phyloP scores from a whole-genome alignment of 192 early-diverging fungal species.

The Neocallimastix lanati region DNA sequence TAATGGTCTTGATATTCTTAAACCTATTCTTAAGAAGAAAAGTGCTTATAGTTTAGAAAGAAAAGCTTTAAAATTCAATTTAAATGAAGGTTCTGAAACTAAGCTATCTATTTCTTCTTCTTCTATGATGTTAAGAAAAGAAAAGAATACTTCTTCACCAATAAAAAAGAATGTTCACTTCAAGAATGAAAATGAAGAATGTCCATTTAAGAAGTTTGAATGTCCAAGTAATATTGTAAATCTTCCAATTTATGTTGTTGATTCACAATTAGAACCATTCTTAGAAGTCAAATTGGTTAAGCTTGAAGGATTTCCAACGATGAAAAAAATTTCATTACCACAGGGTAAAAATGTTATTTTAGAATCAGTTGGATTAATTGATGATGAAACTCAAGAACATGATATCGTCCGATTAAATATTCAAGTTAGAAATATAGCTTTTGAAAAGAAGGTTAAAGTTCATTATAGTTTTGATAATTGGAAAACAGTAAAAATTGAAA shows the following conservation, averaged over 20 bases:
- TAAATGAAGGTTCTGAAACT: no score
- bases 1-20: not conserved
- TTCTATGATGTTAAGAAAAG: no score
- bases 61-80: no score
- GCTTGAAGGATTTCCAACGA: not conserved
- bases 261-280: not conserved
- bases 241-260: not conserved
- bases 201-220: not conserved
- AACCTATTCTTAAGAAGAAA: not conserved
- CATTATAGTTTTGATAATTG: not conserved
- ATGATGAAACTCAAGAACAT: not conserved
- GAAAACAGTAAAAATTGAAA: not conserved
- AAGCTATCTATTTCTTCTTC: no score
- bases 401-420: not conserved
- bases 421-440: not conserved
- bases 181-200: not conserved
- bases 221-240: not conserved
- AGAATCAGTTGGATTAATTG: not conserved
- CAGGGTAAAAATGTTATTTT: not conserved
- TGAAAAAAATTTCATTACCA: not conserved
- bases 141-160: not conserved
- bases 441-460: not conserved
- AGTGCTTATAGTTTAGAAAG: no score
- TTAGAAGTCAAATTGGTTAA: not conserved
- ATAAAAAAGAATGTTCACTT: not conserved